Percentiles rank a stretch among this genome's conserved stretches.
Evolutionary conservation across 305 asterid genomes (phyloP).

Genomic region (Solanum hybrid): DNA sequence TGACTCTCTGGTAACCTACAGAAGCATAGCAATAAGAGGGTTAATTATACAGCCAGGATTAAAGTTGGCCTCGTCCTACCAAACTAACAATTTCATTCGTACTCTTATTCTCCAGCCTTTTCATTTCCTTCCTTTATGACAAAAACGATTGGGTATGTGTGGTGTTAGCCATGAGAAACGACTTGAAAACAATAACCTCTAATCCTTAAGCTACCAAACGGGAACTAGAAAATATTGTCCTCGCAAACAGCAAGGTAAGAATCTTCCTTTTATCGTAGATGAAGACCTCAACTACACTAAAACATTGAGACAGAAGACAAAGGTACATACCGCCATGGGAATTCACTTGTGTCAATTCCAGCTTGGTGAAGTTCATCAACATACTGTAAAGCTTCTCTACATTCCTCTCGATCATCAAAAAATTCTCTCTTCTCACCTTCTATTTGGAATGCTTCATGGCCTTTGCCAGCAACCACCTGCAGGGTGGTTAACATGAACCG

Average conservation of each 20-base stretch:
- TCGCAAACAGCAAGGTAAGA: background rate
- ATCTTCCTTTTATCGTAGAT: background rate
- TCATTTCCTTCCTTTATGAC: background rate
- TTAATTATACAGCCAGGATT: background rate
- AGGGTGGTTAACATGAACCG: background rate
- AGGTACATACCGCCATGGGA: slow-evolving; percentile 78
- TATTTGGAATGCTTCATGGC: slow-evolving; percentile 72
- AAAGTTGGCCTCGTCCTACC: background rate
- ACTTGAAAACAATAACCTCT: background rate
- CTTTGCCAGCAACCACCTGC: slow-evolving; percentile 98
- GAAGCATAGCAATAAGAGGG: background rate
- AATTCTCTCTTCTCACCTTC: slow-evolving; percentile 88
- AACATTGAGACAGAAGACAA: background rate
- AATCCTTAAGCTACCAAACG: background rate
- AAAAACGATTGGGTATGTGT: background rate
- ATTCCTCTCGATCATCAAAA: slow-evolving; percentile 93
- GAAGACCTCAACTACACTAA: background rate
- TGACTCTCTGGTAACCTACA: slow-evolving; percentile 94
- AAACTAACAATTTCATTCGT: background rate
- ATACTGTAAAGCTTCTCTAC: slow-evolving; percentile 94
- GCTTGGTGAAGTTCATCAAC: slow-evolving; percentile 99
- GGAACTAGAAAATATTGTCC: background rate
- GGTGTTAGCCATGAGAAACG: background rate
- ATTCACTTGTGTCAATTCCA: slow-evolving; percentile 98
- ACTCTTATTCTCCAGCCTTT: background rate